Evolutionary conservation across 495 filamentous ascomycete species (phyloP), one percentile per base, ranked within the genome.

Genomic region (Apodospora peruviana): DNA sequence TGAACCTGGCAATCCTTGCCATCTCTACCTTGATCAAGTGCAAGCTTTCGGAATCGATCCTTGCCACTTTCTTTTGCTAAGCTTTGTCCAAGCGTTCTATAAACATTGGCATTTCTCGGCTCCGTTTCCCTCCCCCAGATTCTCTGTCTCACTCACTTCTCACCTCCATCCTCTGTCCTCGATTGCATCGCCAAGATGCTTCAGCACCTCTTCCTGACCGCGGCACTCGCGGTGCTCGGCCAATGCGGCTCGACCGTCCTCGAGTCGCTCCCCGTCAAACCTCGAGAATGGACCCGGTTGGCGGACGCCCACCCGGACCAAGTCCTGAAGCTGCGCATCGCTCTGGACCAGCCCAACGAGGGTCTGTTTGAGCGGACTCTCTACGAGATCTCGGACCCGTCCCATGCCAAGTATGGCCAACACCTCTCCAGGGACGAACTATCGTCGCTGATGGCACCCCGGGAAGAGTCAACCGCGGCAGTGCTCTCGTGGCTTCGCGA

Each of bases 401-500:
- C 69, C 3, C 74, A 84, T 51, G 62, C 70, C 2, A 68, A 61
- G 3, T 88, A 88, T 60, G 85, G 86, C 1, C 62, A 76, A 40
- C 78, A 87, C 48, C 73, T 88, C 71, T 76, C 72, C 44, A 70
- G 74, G n/a, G 71, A 81, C 17, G 70, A 80, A 51, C 60, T 83
- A 41, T 67, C 66, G 41, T 62, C 67, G 0, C 67, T 79, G 48
- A 51, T 84, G 42, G 69, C 65, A 42, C 79, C 82, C 2, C 65
- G 60, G 1, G 51, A 60, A n/a, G 62, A 69, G 5, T 69, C 73
- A 4, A 59, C 68, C 11, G 47, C 62, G 8, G 59, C 64, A 2
- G 62, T 84, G 23, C 42, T 76, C 5, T 29, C 62, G 5, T 85
- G 81, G 80, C 63, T 85, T 3, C 39, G 47, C 7, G 25, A 59